Percentiles rank a stretch among this genome's conserved stretches.
phyloP scores from a whole-genome alignment of 169 alveolate genomes.

The Plasmodium billcollinsi region DNA sequence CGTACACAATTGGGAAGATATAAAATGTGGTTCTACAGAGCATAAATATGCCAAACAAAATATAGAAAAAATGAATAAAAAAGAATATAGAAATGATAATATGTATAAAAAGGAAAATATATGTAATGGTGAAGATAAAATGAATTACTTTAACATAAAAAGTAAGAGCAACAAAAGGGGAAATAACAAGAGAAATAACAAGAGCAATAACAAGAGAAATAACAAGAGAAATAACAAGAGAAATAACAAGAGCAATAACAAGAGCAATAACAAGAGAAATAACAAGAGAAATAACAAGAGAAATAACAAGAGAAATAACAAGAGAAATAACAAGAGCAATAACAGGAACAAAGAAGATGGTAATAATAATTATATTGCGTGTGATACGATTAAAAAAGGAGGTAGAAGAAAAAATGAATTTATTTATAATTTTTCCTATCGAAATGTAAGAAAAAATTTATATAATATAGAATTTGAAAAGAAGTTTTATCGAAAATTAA shows the following conservation, averaged over 20 bases:
- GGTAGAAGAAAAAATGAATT: no score
- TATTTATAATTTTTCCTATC: background rate
- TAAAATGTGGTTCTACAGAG: background rate
- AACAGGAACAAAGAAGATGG: background rate
- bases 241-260: background rate
- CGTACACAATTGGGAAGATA: background rate
- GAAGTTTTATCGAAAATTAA: conserved; percentile 10
- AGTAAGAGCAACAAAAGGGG: background rate
- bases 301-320: background rate
- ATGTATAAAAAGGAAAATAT: no score
- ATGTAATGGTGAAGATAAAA: no score
- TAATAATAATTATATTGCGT: background rate
- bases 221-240: background rate
- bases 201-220: background rate
- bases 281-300: background rate
- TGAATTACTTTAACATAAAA: no score
- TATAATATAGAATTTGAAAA: conserved; percentile 32
- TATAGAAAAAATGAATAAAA: background rate
- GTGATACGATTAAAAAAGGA: no score
- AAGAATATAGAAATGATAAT: background rate
- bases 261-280: background rate
- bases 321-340: background rate
- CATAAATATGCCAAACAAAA: background rate
- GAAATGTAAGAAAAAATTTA: conserved; percentile 33
- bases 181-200: background rate